Conservation (phyloP, 805 yeast genomes). For the Isabelozyma rhagii region DNA sequence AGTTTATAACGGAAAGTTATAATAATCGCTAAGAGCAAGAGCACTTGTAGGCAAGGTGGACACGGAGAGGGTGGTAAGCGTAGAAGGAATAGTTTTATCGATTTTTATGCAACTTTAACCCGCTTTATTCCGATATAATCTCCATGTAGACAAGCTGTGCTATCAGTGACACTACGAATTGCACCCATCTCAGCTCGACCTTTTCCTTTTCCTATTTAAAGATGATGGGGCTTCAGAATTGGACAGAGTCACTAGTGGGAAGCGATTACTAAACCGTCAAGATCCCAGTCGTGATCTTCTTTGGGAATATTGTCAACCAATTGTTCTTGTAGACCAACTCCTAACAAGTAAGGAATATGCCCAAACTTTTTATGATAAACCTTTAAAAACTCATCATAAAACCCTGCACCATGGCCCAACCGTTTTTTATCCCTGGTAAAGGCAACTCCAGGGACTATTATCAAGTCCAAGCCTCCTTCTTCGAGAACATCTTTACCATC, state of each 20-base stretch:
- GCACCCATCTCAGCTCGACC: too few species aligned
- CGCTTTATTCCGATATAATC: too few species aligned
- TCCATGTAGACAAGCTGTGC: too few species aligned
- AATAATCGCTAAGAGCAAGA: too few species aligned
- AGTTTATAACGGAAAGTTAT: too few species aligned
- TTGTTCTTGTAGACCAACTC: conserved; percentile 66
- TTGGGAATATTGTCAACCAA: conserved; percentile 49
- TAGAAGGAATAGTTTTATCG: too few species aligned
- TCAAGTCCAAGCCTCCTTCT: conserved; percentile 52
- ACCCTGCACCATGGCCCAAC: conserved; percentile 93
- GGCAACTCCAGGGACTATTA: conserved; percentile 85
- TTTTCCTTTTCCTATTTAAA: too few species aligned
- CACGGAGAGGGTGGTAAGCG: too few species aligned
- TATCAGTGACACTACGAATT: too few species aligned
- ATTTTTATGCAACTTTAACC: too few species aligned
- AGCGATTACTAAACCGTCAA: conserved; percentile 54
- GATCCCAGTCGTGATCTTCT: conserved; percentile 60
- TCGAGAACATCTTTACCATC: conserved; percentile 25
- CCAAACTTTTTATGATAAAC: conserved; percentile 15
- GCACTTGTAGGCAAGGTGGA: too few species aligned
- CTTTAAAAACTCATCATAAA: conserved; percentile 64
- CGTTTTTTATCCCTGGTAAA: conserved; percentile 54
- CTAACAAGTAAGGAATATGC: conserved; percentile 47
- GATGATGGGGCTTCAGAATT: too few species aligned
- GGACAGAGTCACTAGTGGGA: conserved; percentile 6